Evolutionary conservation across 805 yeast genomes (phyloP).

Genomic region (Myxozyma melibiosi): DNA sequence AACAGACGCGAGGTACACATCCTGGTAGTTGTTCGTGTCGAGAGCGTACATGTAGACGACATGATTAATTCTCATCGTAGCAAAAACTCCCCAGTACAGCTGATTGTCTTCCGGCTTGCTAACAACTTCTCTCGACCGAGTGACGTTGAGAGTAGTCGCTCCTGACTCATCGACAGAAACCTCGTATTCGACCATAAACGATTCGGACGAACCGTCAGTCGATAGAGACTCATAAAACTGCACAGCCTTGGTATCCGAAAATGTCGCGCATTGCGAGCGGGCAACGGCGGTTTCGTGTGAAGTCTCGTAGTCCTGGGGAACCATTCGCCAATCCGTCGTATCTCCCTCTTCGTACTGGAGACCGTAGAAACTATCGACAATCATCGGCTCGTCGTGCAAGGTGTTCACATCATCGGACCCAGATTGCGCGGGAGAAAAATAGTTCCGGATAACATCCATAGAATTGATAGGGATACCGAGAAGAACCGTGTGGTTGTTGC

Average conservation of each 20-base stretch:
- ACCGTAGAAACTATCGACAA: no score
- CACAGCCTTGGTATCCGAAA: not conserved
- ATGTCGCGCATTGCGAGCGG: not conserved
- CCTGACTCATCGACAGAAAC: not conserved
- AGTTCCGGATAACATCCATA: not conserved
- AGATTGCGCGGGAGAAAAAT: not conserved
- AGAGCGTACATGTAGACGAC: slow-evolving; percentile 19
- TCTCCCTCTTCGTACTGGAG: not conserved
- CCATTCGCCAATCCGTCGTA: no score
- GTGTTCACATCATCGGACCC: not conserved
- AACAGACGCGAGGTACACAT: slow-evolving; percentile 18
- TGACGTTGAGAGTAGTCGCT: not conserved
- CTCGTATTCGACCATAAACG: not conserved
- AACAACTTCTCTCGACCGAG: not conserved
- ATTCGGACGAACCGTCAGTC: not conserved
- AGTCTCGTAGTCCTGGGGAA: no score
- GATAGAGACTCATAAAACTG: slow-evolving; percentile 2
- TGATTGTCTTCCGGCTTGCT: not conserved
- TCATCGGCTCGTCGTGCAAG: no score
- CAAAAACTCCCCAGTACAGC: slow-evolving; percentile 8
- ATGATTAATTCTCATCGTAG: slow-evolving; percentile 12
- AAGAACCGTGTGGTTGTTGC: no score
- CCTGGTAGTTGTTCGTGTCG: slow-evolving; percentile 8
- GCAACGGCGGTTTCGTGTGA: no score
- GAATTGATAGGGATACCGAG: not conserved